These are phyloP conservation scores for Spinacia oleracea DNA, from an alignment of 179 eudicot species.

Conservation along the genomic window DNA sequence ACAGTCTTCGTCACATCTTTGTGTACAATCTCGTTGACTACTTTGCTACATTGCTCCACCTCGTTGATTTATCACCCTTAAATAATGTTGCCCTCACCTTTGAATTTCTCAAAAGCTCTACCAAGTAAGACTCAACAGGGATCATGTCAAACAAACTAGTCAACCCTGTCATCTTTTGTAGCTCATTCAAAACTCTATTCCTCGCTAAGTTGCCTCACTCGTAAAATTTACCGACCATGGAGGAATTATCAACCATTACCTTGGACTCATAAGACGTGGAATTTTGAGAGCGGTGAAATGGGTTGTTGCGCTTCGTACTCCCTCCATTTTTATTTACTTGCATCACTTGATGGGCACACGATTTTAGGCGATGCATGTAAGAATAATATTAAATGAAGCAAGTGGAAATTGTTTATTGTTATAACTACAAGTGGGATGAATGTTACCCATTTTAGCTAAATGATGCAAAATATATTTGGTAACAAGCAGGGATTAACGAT, in stretches of 20 bases:
- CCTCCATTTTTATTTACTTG: too few species aligned
- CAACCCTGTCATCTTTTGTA: conserved; percentile 73
- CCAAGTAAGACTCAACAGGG: conserved; percentile 49
- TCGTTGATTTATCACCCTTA: conserved; percentile 44
- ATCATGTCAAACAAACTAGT: conserved; percentile 66
- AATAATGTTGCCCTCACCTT: conserved; percentile 54
- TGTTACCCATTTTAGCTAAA: too few species aligned
- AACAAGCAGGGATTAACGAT: too few species aligned
- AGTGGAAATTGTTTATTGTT: too few species aligned
- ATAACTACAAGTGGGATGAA: too few species aligned
- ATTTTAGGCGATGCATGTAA: too few species aligned
- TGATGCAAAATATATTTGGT: too few species aligned
- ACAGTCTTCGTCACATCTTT: conserved; percentile 90
- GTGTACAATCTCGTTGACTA: conserved; percentile 42
- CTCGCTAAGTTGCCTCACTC: conserved; percentile 66
- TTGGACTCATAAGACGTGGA: conserved; percentile 83
- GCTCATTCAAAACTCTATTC: conserved; percentile 25
- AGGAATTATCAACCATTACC: conserved; percentile 98
- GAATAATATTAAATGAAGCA: too few species aligned
- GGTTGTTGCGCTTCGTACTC: conserved; percentile 64
- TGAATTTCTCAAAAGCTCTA: conserved; percentile 37
- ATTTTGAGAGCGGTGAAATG: conserved; percentile 41
- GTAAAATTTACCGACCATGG: conserved; percentile 73
- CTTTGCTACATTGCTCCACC: conserved; percentile 59
- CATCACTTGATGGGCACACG: too few species aligned